Conservation (phyloP, 176 grass and related monocot species). For the Zoysia japonica region DNA sequence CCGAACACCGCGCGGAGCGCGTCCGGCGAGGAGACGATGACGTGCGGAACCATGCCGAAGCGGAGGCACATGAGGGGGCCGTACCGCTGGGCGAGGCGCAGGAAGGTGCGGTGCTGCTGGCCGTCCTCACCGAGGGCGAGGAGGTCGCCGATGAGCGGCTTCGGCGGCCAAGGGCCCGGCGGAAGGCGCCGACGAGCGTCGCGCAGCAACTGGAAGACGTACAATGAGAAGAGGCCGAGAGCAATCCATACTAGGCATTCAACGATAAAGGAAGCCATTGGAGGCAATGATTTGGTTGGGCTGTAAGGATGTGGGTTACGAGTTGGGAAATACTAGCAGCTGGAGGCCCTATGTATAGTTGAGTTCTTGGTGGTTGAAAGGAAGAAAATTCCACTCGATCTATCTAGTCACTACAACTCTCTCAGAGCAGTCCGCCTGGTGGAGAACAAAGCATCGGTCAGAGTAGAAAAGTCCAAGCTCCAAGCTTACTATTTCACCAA, state of each 20-base stretch:
- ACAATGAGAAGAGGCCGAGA: neutral
- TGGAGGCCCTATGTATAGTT: neutral
- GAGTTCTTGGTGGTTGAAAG: too few relatives aligned
- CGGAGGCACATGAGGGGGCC: neutral
- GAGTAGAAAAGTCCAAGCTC: too few relatives aligned
- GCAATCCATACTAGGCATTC: neutral
- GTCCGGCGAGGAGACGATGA: neutral
- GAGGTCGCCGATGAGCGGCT: constrained; percentile 18
- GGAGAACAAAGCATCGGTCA: too few relatives aligned
- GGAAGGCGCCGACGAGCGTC: neutral
- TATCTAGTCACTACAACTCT: too few relatives aligned
- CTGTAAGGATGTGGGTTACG: too few relatives aligned
- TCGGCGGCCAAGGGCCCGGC: neutral
- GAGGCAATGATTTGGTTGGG: neutral
- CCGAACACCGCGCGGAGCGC: neutral
- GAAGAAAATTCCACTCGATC: too few relatives aligned
- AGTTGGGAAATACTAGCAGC: neutral
- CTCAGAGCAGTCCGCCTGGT: too few relatives aligned
- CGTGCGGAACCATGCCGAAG: neutral
- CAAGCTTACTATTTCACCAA: too few relatives aligned
- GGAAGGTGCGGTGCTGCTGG: neutral
- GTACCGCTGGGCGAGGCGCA: neutral
- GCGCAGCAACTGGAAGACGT: neutral
- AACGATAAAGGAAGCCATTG: neutral
- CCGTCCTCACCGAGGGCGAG: neutral